Conservation (phyloP, 257 asterid genomes). For the Craterostigma plantagineum region DNA sequence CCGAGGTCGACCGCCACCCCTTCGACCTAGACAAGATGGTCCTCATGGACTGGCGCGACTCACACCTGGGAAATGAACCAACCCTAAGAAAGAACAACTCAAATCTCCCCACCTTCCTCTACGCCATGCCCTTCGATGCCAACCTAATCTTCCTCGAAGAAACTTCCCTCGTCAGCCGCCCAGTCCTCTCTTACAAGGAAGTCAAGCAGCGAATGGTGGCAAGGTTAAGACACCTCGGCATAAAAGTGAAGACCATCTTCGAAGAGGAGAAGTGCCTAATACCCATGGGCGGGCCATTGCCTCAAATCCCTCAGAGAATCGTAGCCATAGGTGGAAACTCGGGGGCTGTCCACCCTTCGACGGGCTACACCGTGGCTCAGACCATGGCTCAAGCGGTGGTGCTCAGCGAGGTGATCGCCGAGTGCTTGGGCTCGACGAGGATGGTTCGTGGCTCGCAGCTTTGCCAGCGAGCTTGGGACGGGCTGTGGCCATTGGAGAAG, state of each 20-base stretch:
- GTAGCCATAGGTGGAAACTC: constrained; percentile 84
- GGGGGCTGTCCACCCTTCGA: constrained; percentile 72
- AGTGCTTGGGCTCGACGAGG: constrained; percentile 72
- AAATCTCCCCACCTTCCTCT: constrained; percentile 51
- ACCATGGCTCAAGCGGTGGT: constrained; percentile 44
- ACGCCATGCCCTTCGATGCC: constrained; percentile 74
- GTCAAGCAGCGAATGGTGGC: constrained; percentile 85
- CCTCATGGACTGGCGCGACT: constrained; percentile 94
- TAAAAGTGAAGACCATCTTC: constrained; percentile 37
- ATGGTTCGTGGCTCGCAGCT: constrained; percentile 57
- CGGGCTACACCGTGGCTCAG: constrained; percentile 68
- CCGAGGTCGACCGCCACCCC: constrained; percentile 69
- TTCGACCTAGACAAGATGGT: constrained; percentile 85
- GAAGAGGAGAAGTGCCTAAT: constrained; percentile 85
- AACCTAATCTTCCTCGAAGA: constrained; percentile 72
- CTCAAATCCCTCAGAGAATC: constrained; percentile 53
- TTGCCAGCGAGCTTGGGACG: constrained; percentile 41
- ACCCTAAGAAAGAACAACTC: constrained; percentile 27
- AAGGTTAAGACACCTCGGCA: constrained; percentile 66
- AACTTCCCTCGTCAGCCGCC: constrained; percentile 70
- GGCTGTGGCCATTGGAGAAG: constrained; percentile 66
- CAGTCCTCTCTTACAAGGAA: constrained; percentile 40
- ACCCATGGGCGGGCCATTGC: constrained; percentile 91
- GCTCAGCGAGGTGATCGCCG: constrained; percentile 39
- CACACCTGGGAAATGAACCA: constrained; percentile 89